phyloP scores from a whole-genome alignment of 2,329 filamentous ascomycete genomes.

The Trichoderma asperellum region DNA sequence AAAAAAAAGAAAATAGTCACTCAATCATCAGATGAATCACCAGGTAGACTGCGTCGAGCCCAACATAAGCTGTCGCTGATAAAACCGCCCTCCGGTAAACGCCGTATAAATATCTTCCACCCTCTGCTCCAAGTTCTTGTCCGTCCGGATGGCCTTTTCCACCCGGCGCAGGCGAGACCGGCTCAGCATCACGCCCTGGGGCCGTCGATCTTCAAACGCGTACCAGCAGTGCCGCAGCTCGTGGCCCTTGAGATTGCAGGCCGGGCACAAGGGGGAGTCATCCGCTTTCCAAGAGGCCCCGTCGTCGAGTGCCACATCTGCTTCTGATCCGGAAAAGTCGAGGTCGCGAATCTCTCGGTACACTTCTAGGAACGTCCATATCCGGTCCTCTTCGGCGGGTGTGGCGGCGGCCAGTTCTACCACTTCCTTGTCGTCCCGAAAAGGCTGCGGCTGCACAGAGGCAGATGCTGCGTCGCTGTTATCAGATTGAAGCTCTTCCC shows the following conservation, averaged over 20 bases:
- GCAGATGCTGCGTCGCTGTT: not conserved
- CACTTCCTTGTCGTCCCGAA: slow-evolving; percentile 7
- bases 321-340: slow-evolving; percentile 7
- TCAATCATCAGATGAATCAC: not conserved
- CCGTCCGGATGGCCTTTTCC: slow-evolving; percentile 15
- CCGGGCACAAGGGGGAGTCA: slow-evolving; percentile 21
- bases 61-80: slow-evolving; percentile 25
- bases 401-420: slow-evolving; percentile 11
- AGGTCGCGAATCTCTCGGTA: slow-evolving; percentile 25
- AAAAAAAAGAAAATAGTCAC: not conserved
- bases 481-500: not conserved
- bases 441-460: not conserved
- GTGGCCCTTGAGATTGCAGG: slow-evolving; percentile 23
- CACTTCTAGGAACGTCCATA: slow-evolving; percentile 23
- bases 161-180: slow-evolving; percentile 13
- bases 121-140: slow-evolving; percentile 23
- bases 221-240: slow-evolving; percentile 28
- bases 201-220: slow-evolving; percentile 21
- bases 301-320: slow-evolving; percentile 11
- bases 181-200: slow-evolving; percentile 19
- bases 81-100: slow-evolving; percentile 23
- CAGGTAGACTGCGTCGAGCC: slow-evolving; percentile 20
- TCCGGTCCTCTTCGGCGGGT: slow-evolving; percentile 9
- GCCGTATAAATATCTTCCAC: slow-evolving; percentile 22
- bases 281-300: not conserved